Evolutionary conservation across 192 early-diverging fungal species (phyloP).

Genomic region (Gonapodya sp.): DNA sequence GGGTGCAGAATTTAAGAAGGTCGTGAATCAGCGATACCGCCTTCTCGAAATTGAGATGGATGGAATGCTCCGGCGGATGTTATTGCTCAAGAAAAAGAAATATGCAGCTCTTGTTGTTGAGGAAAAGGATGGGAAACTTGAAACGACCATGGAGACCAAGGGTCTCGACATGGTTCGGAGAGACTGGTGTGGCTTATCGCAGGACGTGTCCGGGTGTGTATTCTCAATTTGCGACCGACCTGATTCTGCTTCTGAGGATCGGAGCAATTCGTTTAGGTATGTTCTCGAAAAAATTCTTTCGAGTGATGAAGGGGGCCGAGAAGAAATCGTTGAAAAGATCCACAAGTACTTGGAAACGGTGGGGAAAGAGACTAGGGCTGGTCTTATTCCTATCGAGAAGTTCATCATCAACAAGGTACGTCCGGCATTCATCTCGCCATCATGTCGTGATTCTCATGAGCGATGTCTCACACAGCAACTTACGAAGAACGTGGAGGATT

Average conservation of each 20-base stretch:
- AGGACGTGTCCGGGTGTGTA: conserved; percentile 72
- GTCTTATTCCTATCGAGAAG: conserved; percentile 64
- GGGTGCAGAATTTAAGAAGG: conserved; percentile 69
- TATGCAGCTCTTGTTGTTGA: conserved; percentile 75
- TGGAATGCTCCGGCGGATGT: conserved; percentile 77
- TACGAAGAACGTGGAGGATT: conserved; percentile 84
- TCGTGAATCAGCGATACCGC: conserved; percentile 86
- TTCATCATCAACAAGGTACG: conserved; percentile 84
- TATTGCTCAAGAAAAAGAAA: conserved; percentile 96
- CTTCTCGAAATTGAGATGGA: conserved; percentile 96
- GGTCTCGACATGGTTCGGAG: conserved; percentile 92
- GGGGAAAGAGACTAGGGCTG: conserved; percentile 58
- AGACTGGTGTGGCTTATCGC: conserved; percentile 93
- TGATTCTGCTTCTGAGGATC: not conserved
- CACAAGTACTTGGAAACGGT: conserved; percentile 61
- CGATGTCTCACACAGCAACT: conserved; percentile 41
- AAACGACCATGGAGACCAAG: conserved; percentile 67
- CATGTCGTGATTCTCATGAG: not conserved
- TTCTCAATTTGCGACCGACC: not conserved
- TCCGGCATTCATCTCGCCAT: not conserved
- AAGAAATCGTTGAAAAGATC: conserved; percentile 66
- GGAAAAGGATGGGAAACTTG: conserved; percentile 26
- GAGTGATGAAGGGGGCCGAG: conserved; percentile 44
- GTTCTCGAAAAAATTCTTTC: conserved; percentile 49
- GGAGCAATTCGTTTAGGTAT: conserved; percentile 22